Evolutionary conservation across 2,329 filamentous ascomycete genomes (phyloP), one percentile per base, ranked within the genome.

Genomic region (Dendryphion nanum): DNA sequence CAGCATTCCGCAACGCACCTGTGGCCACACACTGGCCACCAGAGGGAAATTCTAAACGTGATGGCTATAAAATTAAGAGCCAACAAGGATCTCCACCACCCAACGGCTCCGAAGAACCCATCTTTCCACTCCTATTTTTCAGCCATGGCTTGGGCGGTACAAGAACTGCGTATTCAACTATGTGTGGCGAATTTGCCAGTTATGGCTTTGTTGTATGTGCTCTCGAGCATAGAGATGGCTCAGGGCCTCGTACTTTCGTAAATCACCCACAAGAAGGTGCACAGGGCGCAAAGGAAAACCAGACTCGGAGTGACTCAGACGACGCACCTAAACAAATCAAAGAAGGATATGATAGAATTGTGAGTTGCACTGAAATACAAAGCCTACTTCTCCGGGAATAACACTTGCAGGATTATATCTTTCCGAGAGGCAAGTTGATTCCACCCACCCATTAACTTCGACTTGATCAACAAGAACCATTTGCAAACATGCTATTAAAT

Each of bases 111-210:
- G 37, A 51, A 2, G 54, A 62, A 41, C 76, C 78, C 0, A 68
- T 45, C 4, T 85, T 84, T 42, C 81, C 82, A 1, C 64, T 84
- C 16, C 68, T 85, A 21, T 69, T 85, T 16, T 85, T 86, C 59
- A 82, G 78, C 50, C 82, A 85, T 58, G 82, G 82, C 0, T 62
- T 85, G 5, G 80, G 81, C 4, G 81, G 80, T 0, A 82, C 78
- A 2, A 66, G 80, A 32, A 83, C 80, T 2, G 76, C 75, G 45
- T 83, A 82, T 51, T 81, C 77, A 14, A 73, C 74, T 13, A 67
- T 85, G 2, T 85, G 81, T 47, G 79, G 81, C 6, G 80, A 85
- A 30, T 77, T 85, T 47, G 81, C 81, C 0, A 82, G 78, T 52
- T 80, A 82, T 47, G 80, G 81, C 0, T 82, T 84, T 48, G 68